Conservation (phyloP, 768 basidiomycete genomes). For the Pleurotus cornucopiae region DNA sequence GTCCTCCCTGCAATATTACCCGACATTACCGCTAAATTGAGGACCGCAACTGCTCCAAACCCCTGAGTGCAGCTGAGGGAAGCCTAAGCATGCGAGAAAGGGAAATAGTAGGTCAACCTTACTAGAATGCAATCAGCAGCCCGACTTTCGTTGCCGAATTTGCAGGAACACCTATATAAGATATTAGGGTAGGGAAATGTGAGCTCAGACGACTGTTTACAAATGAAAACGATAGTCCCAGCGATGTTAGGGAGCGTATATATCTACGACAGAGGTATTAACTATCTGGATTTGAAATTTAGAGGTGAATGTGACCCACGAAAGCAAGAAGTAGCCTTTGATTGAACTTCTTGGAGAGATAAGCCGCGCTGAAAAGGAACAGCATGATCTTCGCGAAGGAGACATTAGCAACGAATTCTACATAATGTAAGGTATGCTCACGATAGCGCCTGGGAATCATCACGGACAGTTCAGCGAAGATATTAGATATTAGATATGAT, state of each 20-base stretch:
- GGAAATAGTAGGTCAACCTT: constrained; percentile 12
- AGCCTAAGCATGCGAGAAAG: not conserved
- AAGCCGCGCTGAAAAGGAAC: constrained; percentile 39
- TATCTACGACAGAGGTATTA: constrained; percentile 19
- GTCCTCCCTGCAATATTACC: constrained; percentile 44
- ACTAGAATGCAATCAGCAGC: constrained; percentile 47
- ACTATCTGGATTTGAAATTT: not conserved
- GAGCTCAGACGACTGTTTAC: constrained; percentile 13
- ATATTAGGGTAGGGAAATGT: not conserved
- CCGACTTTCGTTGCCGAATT: constrained; percentile 36
- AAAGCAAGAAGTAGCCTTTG: constrained; percentile 36
- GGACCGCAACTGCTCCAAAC: constrained; percentile 41
- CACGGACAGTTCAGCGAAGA: too few species aligned
- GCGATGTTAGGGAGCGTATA: constrained; percentile 45
- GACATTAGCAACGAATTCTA: too few species aligned
- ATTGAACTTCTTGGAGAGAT: constrained; percentile 34
- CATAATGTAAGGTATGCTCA: too few species aligned
- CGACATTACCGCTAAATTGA: constrained; percentile 43
- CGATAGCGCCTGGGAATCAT: too few species aligned
- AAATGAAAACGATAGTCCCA: constrained; percentile 46
- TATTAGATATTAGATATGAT: too few species aligned
- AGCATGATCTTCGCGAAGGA: constrained; percentile 27
- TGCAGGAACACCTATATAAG: constrained; percentile 31
- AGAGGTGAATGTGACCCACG: not conserved
- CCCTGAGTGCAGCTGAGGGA: constrained; percentile 36